Evolutionary conservation across 768 basidiomycete genomes (phyloP), one percentile per base, ranked within the genome.

Genomic region (Kwoniella europaea): DNA sequence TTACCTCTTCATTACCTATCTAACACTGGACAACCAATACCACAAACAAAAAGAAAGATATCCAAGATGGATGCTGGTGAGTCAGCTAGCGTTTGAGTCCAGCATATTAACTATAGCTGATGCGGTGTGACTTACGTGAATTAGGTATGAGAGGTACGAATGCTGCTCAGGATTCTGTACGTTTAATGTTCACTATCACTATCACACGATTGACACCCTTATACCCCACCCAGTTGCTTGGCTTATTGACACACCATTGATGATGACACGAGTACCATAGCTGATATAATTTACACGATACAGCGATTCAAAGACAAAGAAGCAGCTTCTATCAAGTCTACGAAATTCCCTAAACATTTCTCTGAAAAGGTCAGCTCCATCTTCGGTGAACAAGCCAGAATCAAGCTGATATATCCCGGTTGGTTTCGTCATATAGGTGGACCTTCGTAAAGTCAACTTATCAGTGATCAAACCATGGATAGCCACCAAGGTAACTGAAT

Each of bases 381-480:
- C 12, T 18, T 42, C 27, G 1, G 35, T 35, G 5, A 4, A 35
- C 35, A 35, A 4, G 3, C 35, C 35, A 6, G 35, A 35, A 35
- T 7, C 35, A 35, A 35, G 35, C 35, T 35, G 35, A 35, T 35
- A 9, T 4, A 35, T 35, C 35, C 35, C 35, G 35, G 5, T 35
- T 35, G 35, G 35, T 54, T 18, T 41, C 46, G 15, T 7, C 60
- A 4, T 43, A 1, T 71, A 79, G 78, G 94, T 97, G 56, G 95
- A 98, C 82, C 91, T 95, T 88, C 89, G 92, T 44, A 95, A 98
- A 87, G 94, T 98, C 71, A 97, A 98, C 83, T 77, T 98, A 71
- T 86, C 88, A 18, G 94, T 98, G 76, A 92, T 99, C 80, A 87
- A 92, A 69, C 93, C 94, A 2, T 99, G 97, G 97, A 90, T 98